These are phyloP conservation scores for Trichoderma lentiforme DNA, from an alignment of 2,329 filamentous ascomycete genomes.

Conservation along the genomic window DNA sequence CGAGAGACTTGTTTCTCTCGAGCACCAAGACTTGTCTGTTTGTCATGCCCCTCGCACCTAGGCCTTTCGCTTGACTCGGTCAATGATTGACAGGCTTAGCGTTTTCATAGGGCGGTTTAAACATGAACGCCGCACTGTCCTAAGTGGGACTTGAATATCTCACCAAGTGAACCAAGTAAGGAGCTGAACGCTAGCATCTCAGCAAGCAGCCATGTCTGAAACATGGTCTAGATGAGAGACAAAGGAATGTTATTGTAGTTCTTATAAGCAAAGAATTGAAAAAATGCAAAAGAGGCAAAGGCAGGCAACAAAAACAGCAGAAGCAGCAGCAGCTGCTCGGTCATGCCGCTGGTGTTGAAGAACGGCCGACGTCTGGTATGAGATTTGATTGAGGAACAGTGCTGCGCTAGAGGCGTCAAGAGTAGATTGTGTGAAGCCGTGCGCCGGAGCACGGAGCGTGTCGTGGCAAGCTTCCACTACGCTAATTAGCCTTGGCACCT, in stretches of 20 bases:
- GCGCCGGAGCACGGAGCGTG: conserved; percentile 9
- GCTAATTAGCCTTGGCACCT: conserved; percentile 11
- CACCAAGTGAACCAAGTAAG: neutral
- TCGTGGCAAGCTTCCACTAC: conserved; percentile 3
- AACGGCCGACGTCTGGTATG: neutral
- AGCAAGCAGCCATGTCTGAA: neutral
- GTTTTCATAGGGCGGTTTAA: neutral
- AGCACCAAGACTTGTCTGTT: neutral
- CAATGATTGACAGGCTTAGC: neutral
- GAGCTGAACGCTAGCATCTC: neutral
- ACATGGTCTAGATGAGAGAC: neutral
- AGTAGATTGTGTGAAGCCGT: neutral
- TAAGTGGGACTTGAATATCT: neutral
- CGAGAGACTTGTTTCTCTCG: neutral
- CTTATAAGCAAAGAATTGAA: neutral
- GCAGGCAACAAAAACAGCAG: neutral
- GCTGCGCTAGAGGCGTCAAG: conserved; percentile 11
- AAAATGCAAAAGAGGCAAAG: neutral
- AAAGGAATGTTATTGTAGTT: neutral
- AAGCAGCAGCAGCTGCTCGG: neutral
- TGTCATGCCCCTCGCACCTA: neutral
- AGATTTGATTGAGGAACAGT: neutral
- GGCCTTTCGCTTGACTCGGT: neutral
- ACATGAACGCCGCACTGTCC: neutral
- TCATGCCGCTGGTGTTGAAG: neutral